Evolutionary conservation across 2,329 filamentous ascomycete genomes (phyloP).

Genomic region (Talaromyces amestolkiae): DNA sequence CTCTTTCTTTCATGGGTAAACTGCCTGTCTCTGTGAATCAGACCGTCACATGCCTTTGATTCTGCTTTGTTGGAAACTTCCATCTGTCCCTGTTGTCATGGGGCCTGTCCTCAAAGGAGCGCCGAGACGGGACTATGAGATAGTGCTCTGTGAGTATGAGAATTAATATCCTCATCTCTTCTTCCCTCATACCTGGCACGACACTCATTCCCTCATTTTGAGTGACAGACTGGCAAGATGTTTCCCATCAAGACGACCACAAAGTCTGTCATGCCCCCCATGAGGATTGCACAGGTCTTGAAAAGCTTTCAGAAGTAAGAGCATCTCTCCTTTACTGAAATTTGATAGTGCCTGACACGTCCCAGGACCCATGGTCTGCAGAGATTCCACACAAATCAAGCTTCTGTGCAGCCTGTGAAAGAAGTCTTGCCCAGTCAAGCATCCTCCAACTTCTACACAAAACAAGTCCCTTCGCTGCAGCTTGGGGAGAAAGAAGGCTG

Average conservation of each 20-base stretch:
- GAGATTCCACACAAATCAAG: neutral
- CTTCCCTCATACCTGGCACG: neutral
- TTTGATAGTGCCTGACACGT: neutral
- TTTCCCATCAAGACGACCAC: neutral
- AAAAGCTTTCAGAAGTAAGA: neutral
- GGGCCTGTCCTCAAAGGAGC: neutral
- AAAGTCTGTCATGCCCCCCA: neutral
- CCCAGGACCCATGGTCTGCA: neutral
- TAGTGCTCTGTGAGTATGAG: neutral
- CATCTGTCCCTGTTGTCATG: neutral
- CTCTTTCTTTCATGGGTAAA: neutral
- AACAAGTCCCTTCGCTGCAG: too few relatives aligned
- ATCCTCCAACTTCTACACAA: neutral
- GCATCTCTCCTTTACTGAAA: too few relatives aligned
- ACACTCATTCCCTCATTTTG: neutral
- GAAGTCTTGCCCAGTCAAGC: neutral
- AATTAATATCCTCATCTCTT: neutral
- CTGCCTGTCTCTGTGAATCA: neutral
- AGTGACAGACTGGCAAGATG: neutral
- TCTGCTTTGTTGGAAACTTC: neutral
- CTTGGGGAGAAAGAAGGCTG: too few relatives aligned
- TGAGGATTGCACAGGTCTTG: neutral
- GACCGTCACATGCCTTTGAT: neutral
- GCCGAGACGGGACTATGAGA: neutral
- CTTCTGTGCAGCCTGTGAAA: neutral